phyloP scores from a whole-genome alignment of 768 basidiomycete species.

The Suillus placidus region DNA sequence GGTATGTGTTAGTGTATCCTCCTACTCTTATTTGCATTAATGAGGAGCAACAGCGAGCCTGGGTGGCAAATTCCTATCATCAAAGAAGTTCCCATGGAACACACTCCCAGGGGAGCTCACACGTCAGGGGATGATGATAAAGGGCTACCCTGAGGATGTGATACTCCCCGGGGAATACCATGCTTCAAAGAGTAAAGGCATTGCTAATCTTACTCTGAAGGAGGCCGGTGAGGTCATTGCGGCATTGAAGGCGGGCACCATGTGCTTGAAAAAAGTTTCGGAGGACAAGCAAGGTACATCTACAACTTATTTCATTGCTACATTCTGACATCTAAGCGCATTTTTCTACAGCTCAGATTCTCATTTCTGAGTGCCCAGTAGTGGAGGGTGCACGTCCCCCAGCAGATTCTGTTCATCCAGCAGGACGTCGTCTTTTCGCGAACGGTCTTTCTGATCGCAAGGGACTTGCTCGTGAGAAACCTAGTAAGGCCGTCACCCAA shows the following conservation, averaged over 20 bases:
- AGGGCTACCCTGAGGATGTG: not conserved
- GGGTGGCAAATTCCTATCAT: not conserved
- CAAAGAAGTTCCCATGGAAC: constrained; percentile 17
- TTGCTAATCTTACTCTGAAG: constrained; percentile 1
- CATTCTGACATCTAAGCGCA: not conserved
- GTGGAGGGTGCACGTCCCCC: not conserved
- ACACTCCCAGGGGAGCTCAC: constrained; percentile 4
- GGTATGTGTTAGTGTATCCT: not conserved
- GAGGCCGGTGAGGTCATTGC: not conserved
- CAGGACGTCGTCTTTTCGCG: not conserved
- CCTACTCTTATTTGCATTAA: not conserved
- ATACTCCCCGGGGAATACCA: constrained; percentile 8
- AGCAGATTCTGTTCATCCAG: not conserved
- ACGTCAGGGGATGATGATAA: not conserved
- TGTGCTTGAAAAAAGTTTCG: not conserved
- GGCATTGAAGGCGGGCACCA: not conserved
- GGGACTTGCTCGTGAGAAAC: not conserved
- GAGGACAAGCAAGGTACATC: not conserved
- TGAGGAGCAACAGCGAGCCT: not conserved
- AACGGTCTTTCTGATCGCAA: not conserved
- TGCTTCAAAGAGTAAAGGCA: constrained; percentile 12
- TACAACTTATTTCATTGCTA: not conserved
- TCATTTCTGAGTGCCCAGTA: not conserved
- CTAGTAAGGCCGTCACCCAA: not conserved
- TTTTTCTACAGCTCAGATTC: not conserved